A percentile compares a stretch with the other conserved stretches of the same genome.
Evolutionary conservation across 1,284 basidiomycete species (phyloP).

Genomic region (Microbotryum scabiosae): DNA sequence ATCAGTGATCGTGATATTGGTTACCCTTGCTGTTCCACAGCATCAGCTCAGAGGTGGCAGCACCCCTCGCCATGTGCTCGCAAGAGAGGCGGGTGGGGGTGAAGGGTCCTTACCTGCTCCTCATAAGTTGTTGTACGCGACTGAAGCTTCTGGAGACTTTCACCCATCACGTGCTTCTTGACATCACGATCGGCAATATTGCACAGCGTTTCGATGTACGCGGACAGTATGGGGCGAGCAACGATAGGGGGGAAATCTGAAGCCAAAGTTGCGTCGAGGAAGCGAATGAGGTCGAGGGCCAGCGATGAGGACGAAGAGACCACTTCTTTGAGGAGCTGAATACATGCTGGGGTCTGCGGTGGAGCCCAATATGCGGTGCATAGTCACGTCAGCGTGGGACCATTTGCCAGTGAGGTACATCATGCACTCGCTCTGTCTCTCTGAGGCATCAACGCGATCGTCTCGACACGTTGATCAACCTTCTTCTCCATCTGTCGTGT

Average conservation of each 20-base stretch:
- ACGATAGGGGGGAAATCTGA: slow-evolving; percentile 75
- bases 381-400: too few relatives aligned
- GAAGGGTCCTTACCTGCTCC: slow-evolving; percentile 64
- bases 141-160: slow-evolving; percentile 61
- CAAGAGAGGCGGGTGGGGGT: not conserved
- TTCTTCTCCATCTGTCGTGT: too few relatives aligned
- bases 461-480: too few relatives aligned
- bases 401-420: too few relatives aligned
- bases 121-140: slow-evolving; percentile 78
- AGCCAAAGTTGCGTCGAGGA: slow-evolving; percentile 67
- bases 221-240: slow-evolving; percentile 70
- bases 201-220: slow-evolving; percentile 61
- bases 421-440: too few relatives aligned
- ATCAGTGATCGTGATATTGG: not conserved
- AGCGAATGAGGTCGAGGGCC: slow-evolving; percentile 46
- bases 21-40: not conserved
- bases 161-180: slow-evolving; percentile 61
- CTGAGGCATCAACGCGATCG: too few relatives aligned
- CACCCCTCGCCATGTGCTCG: too few relatives aligned
- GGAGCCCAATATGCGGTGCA: too few relatives aligned
- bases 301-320: slow-evolving; percentile 44
- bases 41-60: not conserved
- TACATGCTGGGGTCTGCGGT: too few relatives aligned
- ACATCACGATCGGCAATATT: slow-evolving; percentile 53
- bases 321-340: too few relatives aligned